Percentiles rank a stretch among this genome's conserved stretches.
Evolutionary conservation across 176 grass and related monocot species (phyloP).

Genomic region (Aegilops speltoides): DNA sequence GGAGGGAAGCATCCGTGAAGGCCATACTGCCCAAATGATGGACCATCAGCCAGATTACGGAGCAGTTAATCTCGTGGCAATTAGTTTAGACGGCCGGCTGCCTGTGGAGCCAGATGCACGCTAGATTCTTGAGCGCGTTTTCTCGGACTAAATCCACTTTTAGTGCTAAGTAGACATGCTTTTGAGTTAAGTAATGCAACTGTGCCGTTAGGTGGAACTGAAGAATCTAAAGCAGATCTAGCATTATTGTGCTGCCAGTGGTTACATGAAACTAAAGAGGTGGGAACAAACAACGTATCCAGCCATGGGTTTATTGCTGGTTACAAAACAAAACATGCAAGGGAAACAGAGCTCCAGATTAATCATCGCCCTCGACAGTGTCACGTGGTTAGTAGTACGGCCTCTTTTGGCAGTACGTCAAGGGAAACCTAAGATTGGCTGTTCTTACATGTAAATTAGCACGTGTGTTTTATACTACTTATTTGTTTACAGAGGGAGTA

Average conservation of each 20-base stretch:
- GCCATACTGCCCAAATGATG: neutral
- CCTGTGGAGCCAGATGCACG: neutral
- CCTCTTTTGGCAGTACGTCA: neutral
- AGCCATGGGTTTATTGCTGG: neutral
- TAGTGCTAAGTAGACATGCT: neutral
- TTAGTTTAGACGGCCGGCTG: neutral
- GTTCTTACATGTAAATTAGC: too few species aligned
- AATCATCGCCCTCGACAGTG: neutral
- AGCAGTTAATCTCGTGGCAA: neutral
- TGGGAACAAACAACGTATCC: neutral
- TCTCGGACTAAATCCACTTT: neutral
- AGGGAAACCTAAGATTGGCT: too few species aligned
- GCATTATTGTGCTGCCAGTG: neutral
- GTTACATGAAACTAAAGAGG: neutral
- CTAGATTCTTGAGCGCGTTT: neutral
- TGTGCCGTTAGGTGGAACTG: neutral
- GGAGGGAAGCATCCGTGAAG: neutral
- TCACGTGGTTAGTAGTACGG: neutral
- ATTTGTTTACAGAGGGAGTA: too few species aligned
- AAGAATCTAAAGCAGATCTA: neutral
- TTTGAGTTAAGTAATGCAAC: conserved; percentile 19
- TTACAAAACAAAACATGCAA: neutral
- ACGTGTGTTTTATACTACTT: too few species aligned
- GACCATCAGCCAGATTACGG: neutral
- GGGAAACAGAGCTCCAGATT: neutral